phyloP scores from a whole-genome alignment of 2,329 filamentous ascomycete species.

The Monilinia laxa region DNA sequence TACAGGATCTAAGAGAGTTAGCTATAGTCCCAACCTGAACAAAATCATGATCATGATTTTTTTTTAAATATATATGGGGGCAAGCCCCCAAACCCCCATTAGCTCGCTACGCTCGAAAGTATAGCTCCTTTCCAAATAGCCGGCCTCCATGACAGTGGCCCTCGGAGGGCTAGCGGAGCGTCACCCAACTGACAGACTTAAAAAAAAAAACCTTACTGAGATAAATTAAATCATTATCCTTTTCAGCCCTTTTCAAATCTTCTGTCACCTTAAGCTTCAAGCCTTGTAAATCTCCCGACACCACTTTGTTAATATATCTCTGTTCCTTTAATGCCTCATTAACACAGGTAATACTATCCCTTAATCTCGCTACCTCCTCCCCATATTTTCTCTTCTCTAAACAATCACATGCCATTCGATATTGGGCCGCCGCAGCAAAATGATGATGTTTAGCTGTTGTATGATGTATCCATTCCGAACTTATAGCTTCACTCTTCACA shows the following conservation, averaged over 20 bases:
- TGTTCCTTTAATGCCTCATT: slow-evolving; percentile 84
- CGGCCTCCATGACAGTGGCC: slow-evolving; percentile 14
- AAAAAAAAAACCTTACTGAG: slow-evolving; percentile 55
- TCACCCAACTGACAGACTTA: neutral
- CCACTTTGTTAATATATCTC: slow-evolving; percentile 76
- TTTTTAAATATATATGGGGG: neutral
- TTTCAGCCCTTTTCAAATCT: slow-evolving; percentile 87
- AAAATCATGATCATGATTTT: neutral
- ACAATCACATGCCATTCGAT: slow-evolving; percentile 84
- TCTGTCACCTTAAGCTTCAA: slow-evolving; percentile 81
- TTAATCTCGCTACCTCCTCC: slow-evolving; percentile 85
- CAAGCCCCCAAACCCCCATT: neutral
- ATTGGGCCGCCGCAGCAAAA: slow-evolving; percentile 94
- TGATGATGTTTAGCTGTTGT: slow-evolving; percentile 97
- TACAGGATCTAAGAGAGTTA: slow-evolving; percentile 60
- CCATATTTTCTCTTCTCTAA: slow-evolving; percentile 93
- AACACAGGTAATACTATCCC: slow-evolving; percentile 78
- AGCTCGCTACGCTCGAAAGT: neutral
- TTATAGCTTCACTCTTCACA: slow-evolving; percentile 84
- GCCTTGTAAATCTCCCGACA: slow-evolving; percentile 77
- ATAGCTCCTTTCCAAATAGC: neutral
- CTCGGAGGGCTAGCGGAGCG: slow-evolving; percentile 16
- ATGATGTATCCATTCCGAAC: slow-evolving; percentile 95
- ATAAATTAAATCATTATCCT: slow-evolving; percentile 96
- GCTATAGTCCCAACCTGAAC: slow-evolving; percentile 24